phyloP scores from a whole-genome alignment of 805 yeast genomes.

The Allodekkera sacchari region DNA sequence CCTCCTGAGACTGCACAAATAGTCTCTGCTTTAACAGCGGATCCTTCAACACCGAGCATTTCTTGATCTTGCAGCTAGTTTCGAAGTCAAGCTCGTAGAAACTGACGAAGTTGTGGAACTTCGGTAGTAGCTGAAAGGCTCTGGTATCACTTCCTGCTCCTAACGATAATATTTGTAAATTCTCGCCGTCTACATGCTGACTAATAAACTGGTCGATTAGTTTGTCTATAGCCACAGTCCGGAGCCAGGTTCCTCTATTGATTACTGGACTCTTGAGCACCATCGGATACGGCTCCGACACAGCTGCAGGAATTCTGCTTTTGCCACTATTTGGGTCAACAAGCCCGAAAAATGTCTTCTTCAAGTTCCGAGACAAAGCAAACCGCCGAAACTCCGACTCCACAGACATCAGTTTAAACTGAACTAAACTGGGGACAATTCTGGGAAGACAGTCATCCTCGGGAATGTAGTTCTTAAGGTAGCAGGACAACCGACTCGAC shows the following conservation, averaged over 20 bases:
- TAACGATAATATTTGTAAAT: slow-evolving; percentile 53
- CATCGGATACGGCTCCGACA: no score
- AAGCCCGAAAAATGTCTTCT: slow-evolving; percentile 29
- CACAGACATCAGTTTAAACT: slow-evolving; percentile 29
- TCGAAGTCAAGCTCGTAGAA: slow-evolving; percentile 63
- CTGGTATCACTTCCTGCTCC: slow-evolving; percentile 82
- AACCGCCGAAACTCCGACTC: slow-evolving; percentile 27
- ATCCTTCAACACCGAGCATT: slow-evolving; percentile 35
- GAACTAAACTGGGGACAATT: slow-evolving; percentile 26
- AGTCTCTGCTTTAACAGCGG: slow-evolving; percentile 15
- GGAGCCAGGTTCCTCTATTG: slow-evolving; percentile 60
- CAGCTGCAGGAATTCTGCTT: neutral
- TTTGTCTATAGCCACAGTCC: slow-evolving; percentile 46
- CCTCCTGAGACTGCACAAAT: neutral
- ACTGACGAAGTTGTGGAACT: slow-evolving; percentile 21
- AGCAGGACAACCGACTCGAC: slow-evolving; percentile 54
- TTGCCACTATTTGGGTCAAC: neutral
- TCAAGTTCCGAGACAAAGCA: slow-evolving; percentile 28
- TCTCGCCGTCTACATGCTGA: slow-evolving; percentile 10
- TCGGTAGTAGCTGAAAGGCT: slow-evolving; percentile 39
- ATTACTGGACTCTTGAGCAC: slow-evolving; percentile 50
- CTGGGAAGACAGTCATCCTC: slow-evolving; percentile 28
- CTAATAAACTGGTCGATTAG: slow-evolving; percentile 35
- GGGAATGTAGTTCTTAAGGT: slow-evolving; percentile 36
- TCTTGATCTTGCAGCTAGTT: slow-evolving; percentile 43